Evolutionary conservation across 441 rosid species (phyloP), one percentile per base, ranked within the genome.

Genomic region (Dalechampia spathulata): DNA sequence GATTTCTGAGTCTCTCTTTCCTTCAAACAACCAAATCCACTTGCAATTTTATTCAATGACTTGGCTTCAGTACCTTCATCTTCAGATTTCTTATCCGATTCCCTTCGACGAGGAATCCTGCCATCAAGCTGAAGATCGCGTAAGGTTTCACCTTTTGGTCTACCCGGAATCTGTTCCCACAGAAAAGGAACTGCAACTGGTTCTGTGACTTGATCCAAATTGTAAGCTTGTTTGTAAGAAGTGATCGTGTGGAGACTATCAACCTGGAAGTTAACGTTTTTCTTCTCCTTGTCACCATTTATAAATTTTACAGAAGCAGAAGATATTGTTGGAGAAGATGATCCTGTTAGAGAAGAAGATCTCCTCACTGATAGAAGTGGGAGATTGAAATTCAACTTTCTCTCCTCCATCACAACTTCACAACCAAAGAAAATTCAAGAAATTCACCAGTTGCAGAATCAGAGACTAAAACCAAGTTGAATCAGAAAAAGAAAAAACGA

Each of bases 131-230:
- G 67, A 51, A 56, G 62, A 74, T 62, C 61, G 13, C 63, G 58
- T 38, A 39, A 39, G 10, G 27, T 27, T 4, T 72, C 75, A 46
- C 73, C 77, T 63, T 84, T 88, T 0, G 81, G 78, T 67, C 68
- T 72, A n/a, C 96, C 96, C 25, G 98, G 98, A 58, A 76, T 86
- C 47, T 83, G 80, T 49, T 89, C 99, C 99, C 99, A 92, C 14
- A 58, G 28, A 47, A 92, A 92, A 60, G 99, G 99, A 52, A 92
- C 75, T 1, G 96, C 85, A 60, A 78, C 99, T 28, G 94, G 78
- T 65, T 86, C 88, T 0, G 91, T 80, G 51, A 88, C 93, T 60
- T 78, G 91, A 34, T 91, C 88, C 74, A 59, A 67, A 47, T 46
- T 73, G 36, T 44, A 55, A 49, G 66, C 84, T 2, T 65, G 51